Base-by-base conservation (phyloP, 371 early-diverging fungal species). In the Lichtheimia corymbifera region DNA sequence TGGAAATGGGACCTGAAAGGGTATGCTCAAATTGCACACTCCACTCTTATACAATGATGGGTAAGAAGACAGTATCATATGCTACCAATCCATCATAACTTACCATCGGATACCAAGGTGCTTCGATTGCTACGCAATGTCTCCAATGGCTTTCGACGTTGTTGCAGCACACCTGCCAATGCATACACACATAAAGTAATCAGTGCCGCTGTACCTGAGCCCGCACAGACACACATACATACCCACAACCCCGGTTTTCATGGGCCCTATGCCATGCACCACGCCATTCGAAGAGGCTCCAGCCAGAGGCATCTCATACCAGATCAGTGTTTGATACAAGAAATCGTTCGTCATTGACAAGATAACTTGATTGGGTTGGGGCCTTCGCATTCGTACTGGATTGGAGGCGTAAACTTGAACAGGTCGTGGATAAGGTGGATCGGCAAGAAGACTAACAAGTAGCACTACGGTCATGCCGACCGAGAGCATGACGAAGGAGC, bases 381-480 rank as follows among this genome's bases (percentile, higher is more conserved):
- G 62, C 9, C 35, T 6, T 7, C 41, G 56, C 45, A 56, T 50
- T 27, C 30, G 64, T 9, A 59, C 61, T 12, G 47, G 53, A 15
- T 60, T 47, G n/a, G 60, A 55, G 25, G 55, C 51, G 61, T 63
- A 67, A 3, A 72, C 40, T 49, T 64, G 66, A 30, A 66, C 62
- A 14, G 80, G 80, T 30, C 71, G 80, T 11, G 74, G 72, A 55
- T 73, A 70, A 4, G 77, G 74, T n/a, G 60, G 64, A 18, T 76
- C 73, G 44, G 74, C 74, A 14, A 74, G 57, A 9, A 76, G 59
- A 49, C 72, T 74, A 14, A 67, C 64, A 50, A 76, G 55, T 40
- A 76, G 76, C 5, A 80, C 66, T 30, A 72, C 61, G 27, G 63
- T 58, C 12, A 76, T 4, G 15, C 80, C 80, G 41, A 66, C 63